Conservation (phyloP, 2,329 filamentous ascomycete species). For the Cadophora gregata region DNA sequence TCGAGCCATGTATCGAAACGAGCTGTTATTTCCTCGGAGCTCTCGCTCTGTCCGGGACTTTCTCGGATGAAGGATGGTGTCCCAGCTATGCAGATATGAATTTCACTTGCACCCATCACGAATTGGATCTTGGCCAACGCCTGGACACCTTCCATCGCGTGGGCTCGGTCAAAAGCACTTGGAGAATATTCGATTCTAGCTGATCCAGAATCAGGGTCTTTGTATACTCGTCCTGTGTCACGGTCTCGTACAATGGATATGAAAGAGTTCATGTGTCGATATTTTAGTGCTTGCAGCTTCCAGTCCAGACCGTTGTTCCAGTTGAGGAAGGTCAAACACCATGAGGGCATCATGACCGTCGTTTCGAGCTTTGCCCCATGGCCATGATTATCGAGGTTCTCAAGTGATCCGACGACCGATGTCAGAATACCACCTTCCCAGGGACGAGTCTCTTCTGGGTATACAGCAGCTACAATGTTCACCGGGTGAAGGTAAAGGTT, state of each 20-base stretch:
- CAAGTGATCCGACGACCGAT: conserved; percentile 73
- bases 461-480: conserved; percentile 61
- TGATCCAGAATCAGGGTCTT: conserved; percentile 69
- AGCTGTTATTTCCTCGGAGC: conserved; percentile 57
- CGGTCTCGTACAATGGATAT: conserved; percentile 77
- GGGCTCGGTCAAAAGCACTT: conserved; percentile 71
- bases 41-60: conserved; percentile 5
- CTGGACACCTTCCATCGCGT: conserved; percentile 73
- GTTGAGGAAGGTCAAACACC: conserved; percentile 66
- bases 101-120: conserved; percentile 76
- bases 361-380: conserved; percentile 84
- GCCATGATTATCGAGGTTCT: conserved; percentile 78
- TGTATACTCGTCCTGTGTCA: conserved; percentile 74
- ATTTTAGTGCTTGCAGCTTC: conserved; percentile 72
- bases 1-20: conserved; percentile 66
- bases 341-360: conserved; percentile 72
- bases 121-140: conserved; percentile 78
- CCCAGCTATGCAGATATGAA: conserved; percentile 67
- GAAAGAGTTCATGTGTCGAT: conserved; percentile 71
- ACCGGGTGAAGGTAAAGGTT: conserved; percentile 83
- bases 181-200: conserved; percentile 71
- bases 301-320: conserved; percentile 71
- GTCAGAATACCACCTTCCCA: conserved; percentile 78
- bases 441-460: conserved; percentile 68
- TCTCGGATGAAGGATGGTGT: conserved; percentile 61